Conservation (phyloP, 2,329 filamentous ascomycete species). For the Anthostomella pinea region DNA sequence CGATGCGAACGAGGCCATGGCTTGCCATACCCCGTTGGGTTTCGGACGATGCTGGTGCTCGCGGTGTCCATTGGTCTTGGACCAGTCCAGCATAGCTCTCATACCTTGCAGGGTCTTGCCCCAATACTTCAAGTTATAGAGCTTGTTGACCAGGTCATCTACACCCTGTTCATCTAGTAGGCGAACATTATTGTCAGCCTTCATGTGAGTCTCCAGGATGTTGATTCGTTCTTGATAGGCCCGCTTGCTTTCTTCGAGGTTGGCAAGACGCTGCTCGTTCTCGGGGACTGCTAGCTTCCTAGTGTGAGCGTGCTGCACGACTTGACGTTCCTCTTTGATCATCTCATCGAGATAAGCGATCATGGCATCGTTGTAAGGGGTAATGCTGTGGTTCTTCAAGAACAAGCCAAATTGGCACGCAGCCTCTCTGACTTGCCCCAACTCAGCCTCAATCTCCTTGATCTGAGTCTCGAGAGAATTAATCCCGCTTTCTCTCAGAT, state of each 20-base stretch:
- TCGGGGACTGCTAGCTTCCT: neutral
- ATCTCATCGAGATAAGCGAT: conserved; percentile 37
- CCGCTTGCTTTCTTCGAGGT: conserved; percentile 5
- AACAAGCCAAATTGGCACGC: conserved; percentile 37
- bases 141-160: conserved; percentile 6
- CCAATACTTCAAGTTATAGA: conserved; percentile 5
- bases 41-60: conserved; percentile 7
- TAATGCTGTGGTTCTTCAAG: conserved; percentile 36
- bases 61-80: conserved; percentile 1
- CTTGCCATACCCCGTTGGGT: neutral
- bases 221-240: conserved; percentile 5
- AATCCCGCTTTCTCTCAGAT: conserved; percentile 26
- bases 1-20: neutral
- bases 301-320: neutral
- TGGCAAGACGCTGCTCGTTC: conserved; percentile 5
- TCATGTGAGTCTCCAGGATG: conserved; percentile 3
- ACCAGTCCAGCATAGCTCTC: conserved; percentile 5
- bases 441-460: conserved; percentile 31
- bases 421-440: conserved; percentile 32
- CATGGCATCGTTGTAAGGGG: conserved; percentile 39
- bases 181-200: neutral
- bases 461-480: conserved; percentile 21
- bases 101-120: conserved; percentile 6
- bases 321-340: conserved; percentile 33
- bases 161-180: conserved; percentile 7